Conservation (phyloP, 805 yeast species). For the Saturnispora ahearnii region DNA sequence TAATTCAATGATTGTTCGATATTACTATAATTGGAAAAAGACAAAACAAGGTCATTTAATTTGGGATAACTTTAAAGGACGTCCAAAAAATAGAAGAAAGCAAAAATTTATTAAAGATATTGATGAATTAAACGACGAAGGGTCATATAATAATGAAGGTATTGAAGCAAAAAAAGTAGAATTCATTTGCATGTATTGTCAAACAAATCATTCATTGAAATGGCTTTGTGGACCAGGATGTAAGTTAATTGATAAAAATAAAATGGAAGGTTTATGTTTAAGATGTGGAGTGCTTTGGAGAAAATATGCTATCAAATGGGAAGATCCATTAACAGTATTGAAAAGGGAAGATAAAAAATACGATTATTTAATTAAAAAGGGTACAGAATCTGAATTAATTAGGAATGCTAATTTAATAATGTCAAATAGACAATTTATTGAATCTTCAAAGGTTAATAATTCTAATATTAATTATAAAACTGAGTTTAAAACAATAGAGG, state of each 20-base stretch:
- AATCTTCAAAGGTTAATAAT: slow-evolving; percentile 14
- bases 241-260: slow-evolving; percentile 27
- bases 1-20: slow-evolving; percentile 72
- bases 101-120: slow-evolving; percentile 33
- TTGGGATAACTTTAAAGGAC: slow-evolving; percentile 76
- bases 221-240: slow-evolving; percentile 73
- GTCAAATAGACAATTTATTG: slow-evolving; percentile 36
- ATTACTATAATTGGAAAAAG: slow-evolving; percentile 88
- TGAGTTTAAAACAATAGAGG: slow-evolving; percentile 12
- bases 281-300: slow-evolving; percentile 92
- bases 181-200: slow-evolving; percentile 68
- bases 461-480: slow-evolving; percentile 1
- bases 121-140: slow-evolving; percentile 55
- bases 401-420: slow-evolving; percentile 52
- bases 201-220: slow-evolving; percentile 40
- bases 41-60: slow-evolving; percentile 62
- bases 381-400: slow-evolving; percentile 57
- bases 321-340: slow-evolving; percentile 59
- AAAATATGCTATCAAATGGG: slow-evolving; percentile 83
- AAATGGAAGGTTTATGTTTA: slow-evolving; percentile 58
- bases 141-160: slow-evolving; percentile 54
- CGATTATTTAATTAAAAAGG: slow-evolving; percentile 32
- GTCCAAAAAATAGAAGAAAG: slow-evolving; percentile 51
- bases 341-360: slow-evolving; percentile 36
- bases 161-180: slow-evolving; percentile 30